phyloP scores from a whole-genome alignment of 768 basidiomycete genomes.

The Amanita pseudoporphyria region DNA sequence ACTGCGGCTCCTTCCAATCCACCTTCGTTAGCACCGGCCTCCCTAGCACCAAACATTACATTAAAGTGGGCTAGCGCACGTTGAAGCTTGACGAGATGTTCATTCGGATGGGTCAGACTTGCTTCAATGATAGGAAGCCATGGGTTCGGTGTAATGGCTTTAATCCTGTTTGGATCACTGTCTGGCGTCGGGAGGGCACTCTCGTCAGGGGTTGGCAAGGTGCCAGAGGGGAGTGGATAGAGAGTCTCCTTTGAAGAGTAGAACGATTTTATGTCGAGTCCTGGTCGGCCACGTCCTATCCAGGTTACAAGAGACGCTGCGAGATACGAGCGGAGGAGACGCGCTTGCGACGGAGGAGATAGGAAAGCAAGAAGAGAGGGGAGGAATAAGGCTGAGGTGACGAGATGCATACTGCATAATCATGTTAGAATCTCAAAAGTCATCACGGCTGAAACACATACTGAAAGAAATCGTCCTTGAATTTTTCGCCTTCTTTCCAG shows the following conservation, averaged over 20 bases:
- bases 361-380: conserved; percentile 35
- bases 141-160: conserved; percentile 35
- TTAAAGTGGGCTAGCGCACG: conserved; percentile 38
- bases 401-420: conserved; percentile 44
- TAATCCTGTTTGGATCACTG: conserved; percentile 20
- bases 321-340: conserved; percentile 54
- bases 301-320: conserved; percentile 41
- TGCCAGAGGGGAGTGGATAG: conserved; percentile 10
- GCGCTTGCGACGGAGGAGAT: conserved; percentile 31
- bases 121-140: conserved; percentile 51
- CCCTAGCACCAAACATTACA: conserved; percentile 31
- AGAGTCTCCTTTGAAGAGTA: conserved; percentile 21
- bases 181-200: conserved; percentile 11
- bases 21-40: conserved; percentile 13
- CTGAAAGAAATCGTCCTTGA: conserved; percentile 53
- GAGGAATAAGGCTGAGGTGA: conserved; percentile 58
- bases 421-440: background rate
- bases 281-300: conserved; percentile 45
- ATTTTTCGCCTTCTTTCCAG: conserved; percentile 30
- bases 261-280: conserved; percentile 41
- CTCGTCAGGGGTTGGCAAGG: conserved; percentile 18
- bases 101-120: conserved; percentile 47
- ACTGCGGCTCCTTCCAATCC: conserved; percentile 11
- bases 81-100: conserved; percentile 31
- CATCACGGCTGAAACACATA: conserved; percentile 20